phyloP scores from a whole-genome alignment of 2,329 filamentous ascomycete species.

The Domatiomyces catenatus region DNA sequence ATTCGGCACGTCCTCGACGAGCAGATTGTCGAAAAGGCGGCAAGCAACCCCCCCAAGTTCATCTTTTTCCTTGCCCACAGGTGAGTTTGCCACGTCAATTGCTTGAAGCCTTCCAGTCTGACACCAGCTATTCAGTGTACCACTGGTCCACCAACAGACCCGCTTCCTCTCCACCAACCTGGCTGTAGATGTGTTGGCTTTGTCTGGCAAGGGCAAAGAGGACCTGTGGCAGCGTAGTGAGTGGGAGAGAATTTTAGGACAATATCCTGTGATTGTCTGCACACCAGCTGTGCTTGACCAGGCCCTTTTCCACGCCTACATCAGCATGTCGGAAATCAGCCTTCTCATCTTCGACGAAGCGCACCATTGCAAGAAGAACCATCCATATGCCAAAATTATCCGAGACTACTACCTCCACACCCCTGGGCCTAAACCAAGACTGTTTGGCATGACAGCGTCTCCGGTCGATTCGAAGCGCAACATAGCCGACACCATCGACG shows the following conservation, averaged over 20 bases:
- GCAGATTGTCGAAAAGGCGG: slow-evolving; percentile 55
- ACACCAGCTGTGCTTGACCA: slow-evolving; percentile 76
- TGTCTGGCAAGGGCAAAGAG: slow-evolving; percentile 55
- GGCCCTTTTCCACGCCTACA: slow-evolving; percentile 62
- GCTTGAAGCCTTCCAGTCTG: neutral
- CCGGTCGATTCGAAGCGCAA: slow-evolving; percentile 74
- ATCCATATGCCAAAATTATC: slow-evolving; percentile 78
- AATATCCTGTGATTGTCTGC: slow-evolving; percentile 77
- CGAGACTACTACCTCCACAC: slow-evolving; percentile 59
- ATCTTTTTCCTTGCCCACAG: slow-evolving; percentile 61
- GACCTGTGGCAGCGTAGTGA: slow-evolving; percentile 44
- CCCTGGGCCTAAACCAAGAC: slow-evolving; percentile 43
- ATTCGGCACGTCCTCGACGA: slow-evolving; percentile 60
- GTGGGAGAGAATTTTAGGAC: slow-evolving; percentile 42
- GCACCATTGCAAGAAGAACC: slow-evolving; percentile 88
- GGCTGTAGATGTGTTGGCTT: slow-evolving; percentile 54
- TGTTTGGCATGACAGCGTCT: slow-evolving; percentile 95
- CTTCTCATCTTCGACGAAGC: slow-evolving; percentile 91
- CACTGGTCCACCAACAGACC: slow-evolving; percentile 78
- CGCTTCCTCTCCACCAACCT: slow-evolving; percentile 69
- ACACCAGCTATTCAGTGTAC: slow-evolving; percentile 43
- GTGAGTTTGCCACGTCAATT: neutral
- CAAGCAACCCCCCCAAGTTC: slow-evolving; percentile 46
- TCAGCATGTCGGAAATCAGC: slow-evolving; percentile 70
- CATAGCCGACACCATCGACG: slow-evolving; percentile 50